Conservation (phyloP, 768 basidiomycete species). For the Lactifluus volemus region DNA sequence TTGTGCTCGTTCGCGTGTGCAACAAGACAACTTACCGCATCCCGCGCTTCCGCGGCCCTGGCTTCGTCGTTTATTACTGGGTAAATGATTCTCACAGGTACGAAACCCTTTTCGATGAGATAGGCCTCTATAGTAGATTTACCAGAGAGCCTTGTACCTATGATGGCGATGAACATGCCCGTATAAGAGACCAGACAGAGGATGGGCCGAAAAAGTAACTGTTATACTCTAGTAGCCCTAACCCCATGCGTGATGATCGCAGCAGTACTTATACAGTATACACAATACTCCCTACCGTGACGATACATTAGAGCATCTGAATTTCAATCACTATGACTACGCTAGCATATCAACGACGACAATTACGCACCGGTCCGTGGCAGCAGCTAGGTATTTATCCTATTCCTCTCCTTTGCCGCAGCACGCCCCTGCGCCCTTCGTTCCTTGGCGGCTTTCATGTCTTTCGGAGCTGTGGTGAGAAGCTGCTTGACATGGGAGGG, state of each 20-base stretch:
- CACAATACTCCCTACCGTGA: neutral
- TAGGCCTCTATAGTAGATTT: slow-evolving; percentile 17
- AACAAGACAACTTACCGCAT: neutral
- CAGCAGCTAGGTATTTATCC: neutral
- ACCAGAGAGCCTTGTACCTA: slow-evolving; percentile 55
- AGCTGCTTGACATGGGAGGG: slow-evolving; percentile 80
- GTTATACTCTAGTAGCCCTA: neutral
- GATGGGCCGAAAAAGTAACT: neutral
- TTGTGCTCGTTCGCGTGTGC: neutral
- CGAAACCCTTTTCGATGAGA: slow-evolving; percentile 19
- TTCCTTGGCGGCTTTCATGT: slow-evolving; percentile 66
- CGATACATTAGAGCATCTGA: neutral
- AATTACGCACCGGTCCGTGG: neutral
- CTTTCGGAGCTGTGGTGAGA: slow-evolving; percentile 66
- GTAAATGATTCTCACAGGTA: slow-evolving; percentile 4
- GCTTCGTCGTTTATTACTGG: neutral
- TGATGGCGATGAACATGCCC: slow-evolving; percentile 58
- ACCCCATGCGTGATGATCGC: neutral
- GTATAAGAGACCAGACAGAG: neutral
- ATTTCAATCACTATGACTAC: neutral
- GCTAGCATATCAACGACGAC: neutral
- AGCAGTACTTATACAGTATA: neutral
- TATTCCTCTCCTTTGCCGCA: slow-evolving; percentile 35
- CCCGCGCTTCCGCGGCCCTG: neutral
- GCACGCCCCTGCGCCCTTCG: slow-evolving; percentile 41